phyloP scores from a whole-genome alignment of 306 rosid species.

The Prunus dulcis region DNA sequence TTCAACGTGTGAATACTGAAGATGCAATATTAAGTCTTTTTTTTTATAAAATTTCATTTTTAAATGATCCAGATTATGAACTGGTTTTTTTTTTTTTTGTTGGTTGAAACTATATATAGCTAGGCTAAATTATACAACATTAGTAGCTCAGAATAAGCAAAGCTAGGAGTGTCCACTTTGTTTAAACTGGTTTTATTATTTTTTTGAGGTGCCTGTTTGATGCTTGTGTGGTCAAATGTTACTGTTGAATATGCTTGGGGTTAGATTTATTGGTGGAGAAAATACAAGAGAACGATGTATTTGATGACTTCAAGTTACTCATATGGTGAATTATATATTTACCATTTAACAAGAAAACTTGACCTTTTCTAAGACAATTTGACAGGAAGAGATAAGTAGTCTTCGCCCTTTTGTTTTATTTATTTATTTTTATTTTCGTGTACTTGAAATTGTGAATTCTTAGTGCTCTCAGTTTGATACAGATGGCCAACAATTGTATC shows the following conservation, averaged over 20 bases:
- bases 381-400: not conserved
- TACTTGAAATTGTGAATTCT: not conserved
- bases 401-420: not conserved
- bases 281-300: not conserved
- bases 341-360: not conserved
- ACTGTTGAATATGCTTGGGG: not conserved
- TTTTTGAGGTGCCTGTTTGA: not conserved
- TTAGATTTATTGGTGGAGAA: not conserved
- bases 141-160: not conserved
- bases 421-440: not conserved
- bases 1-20: not conserved
- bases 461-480: not conserved
- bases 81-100: not conserved
- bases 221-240: slow-evolving; percentile 8
- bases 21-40: not conserved
- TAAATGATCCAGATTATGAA: not conserved
- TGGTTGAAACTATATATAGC: not conserved
- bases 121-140: not conserved
- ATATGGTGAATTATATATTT: not conserved
- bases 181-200: not conserved
- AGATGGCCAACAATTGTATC: not conserved
- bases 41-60: not conserved
- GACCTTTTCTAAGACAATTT: not conserved
- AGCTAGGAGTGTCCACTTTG: not conserved
- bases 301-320: not conserved